Percentiles rank a stretch among this genome's conserved stretches.
Evolutionary conservation across 192 early-diverging fungal species (phyloP).

Genomic region (Linnemannia hyalina): DNA sequence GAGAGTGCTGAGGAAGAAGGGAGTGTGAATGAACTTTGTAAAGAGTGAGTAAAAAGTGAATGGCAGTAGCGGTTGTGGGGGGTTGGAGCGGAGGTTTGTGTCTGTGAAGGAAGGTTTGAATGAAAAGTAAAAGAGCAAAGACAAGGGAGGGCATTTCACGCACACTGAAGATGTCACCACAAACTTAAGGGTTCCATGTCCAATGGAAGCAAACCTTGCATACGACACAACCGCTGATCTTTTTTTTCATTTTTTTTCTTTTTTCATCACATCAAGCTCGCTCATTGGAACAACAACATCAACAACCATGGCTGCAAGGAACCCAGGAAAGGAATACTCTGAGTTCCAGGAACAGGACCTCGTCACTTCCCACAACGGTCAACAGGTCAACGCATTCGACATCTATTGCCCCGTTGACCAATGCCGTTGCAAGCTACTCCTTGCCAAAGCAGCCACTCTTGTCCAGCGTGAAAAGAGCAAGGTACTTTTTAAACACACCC

Average conservation of each 20-base stretch:
- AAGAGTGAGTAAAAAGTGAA: neutral
- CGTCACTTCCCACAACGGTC: neutral
- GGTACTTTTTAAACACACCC: conserved; percentile 18
- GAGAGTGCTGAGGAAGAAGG: too few relatives aligned
- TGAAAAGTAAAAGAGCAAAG: too few relatives aligned
- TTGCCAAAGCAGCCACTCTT: conserved; percentile 55
- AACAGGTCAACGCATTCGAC: conserved; percentile 55
- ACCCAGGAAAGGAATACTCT: conserved; percentile 30
- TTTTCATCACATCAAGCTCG: neutral
- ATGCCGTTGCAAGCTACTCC: conserved; percentile 63
- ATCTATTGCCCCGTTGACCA: conserved; percentile 66
- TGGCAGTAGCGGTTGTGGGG: neutral
- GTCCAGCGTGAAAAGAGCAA: conserved; percentile 64
- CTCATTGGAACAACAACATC: neutral
- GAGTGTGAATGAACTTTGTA: too few relatives aligned
- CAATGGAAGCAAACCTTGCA: neutral
- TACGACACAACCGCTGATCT: neutral
- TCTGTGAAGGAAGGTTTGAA: neutral
- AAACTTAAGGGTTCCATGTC: too few relatives aligned
- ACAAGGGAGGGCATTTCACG: too few relatives aligned
- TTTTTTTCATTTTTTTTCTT: neutral
- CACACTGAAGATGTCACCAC: too few relatives aligned
- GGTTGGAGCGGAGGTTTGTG: neutral
- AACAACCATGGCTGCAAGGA: conserved; percentile 21
- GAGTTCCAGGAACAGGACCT: conserved; percentile 45